These are phyloP conservation scores for Globisporangium polare DNA, from an alignment of 352 stramenopile species.

Conservation along the genomic window DNA sequence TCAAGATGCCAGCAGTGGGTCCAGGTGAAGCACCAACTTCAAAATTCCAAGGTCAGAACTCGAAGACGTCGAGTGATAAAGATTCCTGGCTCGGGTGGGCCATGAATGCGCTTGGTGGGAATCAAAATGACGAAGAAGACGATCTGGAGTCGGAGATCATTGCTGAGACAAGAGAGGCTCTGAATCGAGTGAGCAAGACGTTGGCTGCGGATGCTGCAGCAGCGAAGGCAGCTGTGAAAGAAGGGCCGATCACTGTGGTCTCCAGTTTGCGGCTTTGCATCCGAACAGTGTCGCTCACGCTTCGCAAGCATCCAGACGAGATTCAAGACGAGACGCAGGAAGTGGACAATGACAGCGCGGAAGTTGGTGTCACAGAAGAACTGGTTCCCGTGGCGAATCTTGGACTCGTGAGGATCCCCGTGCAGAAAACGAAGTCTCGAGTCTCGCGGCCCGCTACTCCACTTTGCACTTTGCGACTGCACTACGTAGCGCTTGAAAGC, in stretches of 20 bases:
- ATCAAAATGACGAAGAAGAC: slow-evolving; percentile 58
- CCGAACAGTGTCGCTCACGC: slow-evolving; percentile 49
- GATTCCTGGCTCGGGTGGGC: slow-evolving; percentile 68
- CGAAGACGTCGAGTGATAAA: slow-evolving; percentile 5
- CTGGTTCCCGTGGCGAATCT: slow-evolving; percentile 81
- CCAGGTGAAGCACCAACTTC: neutral
- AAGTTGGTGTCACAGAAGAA: slow-evolving; percentile 33
- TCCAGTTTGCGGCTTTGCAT: slow-evolving; percentile 59
- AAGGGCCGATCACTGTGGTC: slow-evolving; percentile 22
- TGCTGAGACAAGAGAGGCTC: slow-evolving; percentile 51
- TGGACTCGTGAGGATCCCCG: slow-evolving; percentile 64
- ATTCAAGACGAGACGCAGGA: slow-evolving; percentile 9
- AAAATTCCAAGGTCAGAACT: neutral
- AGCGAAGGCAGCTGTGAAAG: slow-evolving; percentile 4
- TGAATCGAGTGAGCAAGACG: slow-evolving; percentile 27
- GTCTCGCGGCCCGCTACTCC: slow-evolving; percentile 55
- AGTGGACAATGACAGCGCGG: slow-evolving; percentile 17
- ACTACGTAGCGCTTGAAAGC: slow-evolving; percentile 50
- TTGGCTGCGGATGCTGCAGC: slow-evolving; percentile 13
- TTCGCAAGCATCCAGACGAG: slow-evolving; percentile 50
- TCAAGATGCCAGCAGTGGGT: neutral
- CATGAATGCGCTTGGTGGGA: slow-evolving; percentile 50
- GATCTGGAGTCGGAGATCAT: slow-evolving; percentile 67
- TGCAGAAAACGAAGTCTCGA: slow-evolving; percentile 35
- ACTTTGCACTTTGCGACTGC: slow-evolving; percentile 48